Percentiles rank a stretch among this genome's conserved stretches.
These are phyloP conservation scores for Zelonia costaricensis DNA, from an alignment of 208 protist genomes.

Conservation along the genomic window DNA sequence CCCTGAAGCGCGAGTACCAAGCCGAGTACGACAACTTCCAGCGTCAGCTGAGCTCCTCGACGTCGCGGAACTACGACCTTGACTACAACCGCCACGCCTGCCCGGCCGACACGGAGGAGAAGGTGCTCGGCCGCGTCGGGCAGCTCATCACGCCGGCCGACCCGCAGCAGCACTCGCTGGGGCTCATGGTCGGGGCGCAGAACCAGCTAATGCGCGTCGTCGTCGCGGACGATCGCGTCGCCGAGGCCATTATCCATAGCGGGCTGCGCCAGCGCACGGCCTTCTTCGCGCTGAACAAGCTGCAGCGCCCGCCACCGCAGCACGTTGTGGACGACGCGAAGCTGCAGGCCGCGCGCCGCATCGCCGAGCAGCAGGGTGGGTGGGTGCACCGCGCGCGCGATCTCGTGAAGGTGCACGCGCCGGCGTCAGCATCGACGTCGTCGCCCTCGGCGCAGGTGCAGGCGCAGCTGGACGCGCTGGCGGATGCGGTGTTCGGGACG, in stretches of 20 bases:
- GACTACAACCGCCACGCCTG: slow-evolving; percentile 60
- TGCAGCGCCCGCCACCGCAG: slow-evolving; percentile 28
- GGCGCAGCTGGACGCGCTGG: slow-evolving; percentile 20
- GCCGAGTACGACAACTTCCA: slow-evolving; percentile 63
- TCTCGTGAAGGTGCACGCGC: slow-evolving; percentile 35
- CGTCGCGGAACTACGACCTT: slow-evolving; percentile 57
- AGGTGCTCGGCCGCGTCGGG: slow-evolving; percentile 93
- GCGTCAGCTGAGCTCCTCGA: slow-evolving; percentile 38
- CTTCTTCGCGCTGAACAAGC: slow-evolving; percentile 98
- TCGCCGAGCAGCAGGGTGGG: slow-evolving; percentile 40
- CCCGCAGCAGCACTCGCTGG: slow-evolving; percentile 53
- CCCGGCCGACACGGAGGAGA: slow-evolving; percentile 38
- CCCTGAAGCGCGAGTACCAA: slow-evolving; percentile 57
- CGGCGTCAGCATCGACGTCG: background rate
- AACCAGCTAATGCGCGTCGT: slow-evolving; percentile 94
- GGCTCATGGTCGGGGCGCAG: slow-evolving; percentile 95
- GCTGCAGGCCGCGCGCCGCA: slow-evolving; percentile 37
- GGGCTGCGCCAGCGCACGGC: slow-evolving; percentile 94
- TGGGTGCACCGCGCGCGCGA: slow-evolving; percentile 27
- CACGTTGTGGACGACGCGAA: slow-evolving; percentile 29
- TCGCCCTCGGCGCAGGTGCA: background rate
- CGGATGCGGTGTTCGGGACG: slow-evolving; percentile 96
- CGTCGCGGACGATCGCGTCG: slow-evolving; percentile 93
- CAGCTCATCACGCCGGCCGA: slow-evolving; percentile 92
- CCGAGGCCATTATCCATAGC: slow-evolving; percentile 93